Base-by-base conservation (phyloP, 352 stramenopile species). In the Globisporangium barbulae region DNA sequence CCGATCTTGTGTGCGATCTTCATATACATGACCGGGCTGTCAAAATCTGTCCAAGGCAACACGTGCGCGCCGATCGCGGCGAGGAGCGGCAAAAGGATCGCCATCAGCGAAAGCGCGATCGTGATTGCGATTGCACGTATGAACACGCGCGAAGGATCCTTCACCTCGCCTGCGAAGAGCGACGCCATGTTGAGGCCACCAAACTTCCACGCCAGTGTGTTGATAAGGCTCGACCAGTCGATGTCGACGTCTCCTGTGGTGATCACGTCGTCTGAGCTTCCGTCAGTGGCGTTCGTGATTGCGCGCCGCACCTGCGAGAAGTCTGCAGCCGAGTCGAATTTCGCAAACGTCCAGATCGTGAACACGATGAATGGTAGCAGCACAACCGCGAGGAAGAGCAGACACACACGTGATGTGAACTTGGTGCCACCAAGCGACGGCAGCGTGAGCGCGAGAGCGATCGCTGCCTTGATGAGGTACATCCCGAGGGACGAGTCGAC, bases 181-280 rank as follows among this genome's bases (percentile, higher is more conserved):
- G 85, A 91, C 1, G 80, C 89, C 54, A 74, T 81, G 65, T 96
- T 81, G 63, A 96, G 95, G 8, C 84, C 90, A 64, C 97, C 97
- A 22, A 94, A 85, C 71, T 96, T 97, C 94, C 94, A 98, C 69
- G 97, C 97, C n/a, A 98, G 70, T 52, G 93, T 94, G 66, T 97
- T 98, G 9, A 98, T 52, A 21, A 89, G 89, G 13, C 79, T 69
- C 47, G 73, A 59, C 83, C 86, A 96, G 5, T 88, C 28, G 57
- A 80, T 81, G 8, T 33, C 31, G 4, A 65, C 55, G 2, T 59
- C 66, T 12, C 66, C 72, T 1, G 8, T 35, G n/a, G 58, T 15
- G 8, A 54, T 13, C 3, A 68, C 60, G 5, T 39, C 53, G 12
- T n/a, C 30, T 0, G 31, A 50, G 9, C 25, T 28, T 13, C 41